Evolutionary conservation across 2,329 filamentous ascomycete species (phyloP).

Genomic region (Pezicula carpinea): DNA sequence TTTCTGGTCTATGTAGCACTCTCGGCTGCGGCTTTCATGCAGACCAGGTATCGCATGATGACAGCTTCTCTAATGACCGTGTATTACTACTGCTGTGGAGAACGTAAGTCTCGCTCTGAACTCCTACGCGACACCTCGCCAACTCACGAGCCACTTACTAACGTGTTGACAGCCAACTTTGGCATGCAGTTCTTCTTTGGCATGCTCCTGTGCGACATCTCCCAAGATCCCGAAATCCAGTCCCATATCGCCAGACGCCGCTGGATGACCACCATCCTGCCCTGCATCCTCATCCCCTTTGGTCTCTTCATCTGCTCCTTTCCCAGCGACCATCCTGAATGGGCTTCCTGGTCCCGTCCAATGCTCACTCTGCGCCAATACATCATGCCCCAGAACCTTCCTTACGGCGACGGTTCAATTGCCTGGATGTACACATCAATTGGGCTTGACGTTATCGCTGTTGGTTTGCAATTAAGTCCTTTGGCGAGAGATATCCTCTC

Average conservation of each 20-base stretch:
- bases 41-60: constrained; percentile 39
- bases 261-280: constrained; percentile 29
- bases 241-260: constrained; percentile 10
- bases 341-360: constrained; percentile 43
- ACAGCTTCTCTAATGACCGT: constrained; percentile 37
- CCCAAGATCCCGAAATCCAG: constrained; percentile 38
- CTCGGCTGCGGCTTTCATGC: constrained; percentile 35
- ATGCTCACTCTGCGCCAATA: constrained; percentile 35
- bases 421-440: constrained; percentile 33
- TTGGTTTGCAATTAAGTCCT: constrained; percentile 45
- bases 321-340: constrained; percentile 46
- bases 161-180: constrained; percentile 31
- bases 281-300: constrained; percentile 39
- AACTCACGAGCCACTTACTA: not conserved
- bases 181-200: constrained; percentile 53
- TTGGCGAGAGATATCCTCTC: constrained; percentile 45
- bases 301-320: constrained; percentile 52
- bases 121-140: not conserved
- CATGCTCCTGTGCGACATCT: constrained; percentile 52
- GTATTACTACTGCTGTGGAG: constrained; percentile 22
- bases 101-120: constrained; percentile 5
- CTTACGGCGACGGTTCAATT: constrained; percentile 36
- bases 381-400: constrained; percentile 38
- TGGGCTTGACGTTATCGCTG: constrained; percentile 40
- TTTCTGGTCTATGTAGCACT: constrained; percentile 47